These are phyloP conservation scores for Metschnikowia henanensis DNA, from an alignment of 805 yeast genomes.

Conservation along the genomic window DNA sequence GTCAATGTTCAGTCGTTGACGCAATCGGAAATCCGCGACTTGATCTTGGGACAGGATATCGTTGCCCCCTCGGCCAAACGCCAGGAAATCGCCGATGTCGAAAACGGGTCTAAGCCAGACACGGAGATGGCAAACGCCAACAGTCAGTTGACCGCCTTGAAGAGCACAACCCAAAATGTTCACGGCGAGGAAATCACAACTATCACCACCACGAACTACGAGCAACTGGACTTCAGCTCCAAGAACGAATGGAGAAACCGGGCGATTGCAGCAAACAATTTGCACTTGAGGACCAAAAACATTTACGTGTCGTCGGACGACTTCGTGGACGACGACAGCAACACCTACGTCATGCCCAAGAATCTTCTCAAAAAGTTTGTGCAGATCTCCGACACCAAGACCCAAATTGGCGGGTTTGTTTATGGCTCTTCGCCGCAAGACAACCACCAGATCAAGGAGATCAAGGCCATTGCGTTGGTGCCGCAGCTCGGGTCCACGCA, in stretches of 20 bases:
- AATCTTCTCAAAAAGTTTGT: conserved; percentile 76
- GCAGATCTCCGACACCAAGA: conserved; percentile 75
- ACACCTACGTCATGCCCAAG: conserved; percentile 79
- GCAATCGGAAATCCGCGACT: conserved; percentile 89
- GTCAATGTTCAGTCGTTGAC: conserved; percentile 87
- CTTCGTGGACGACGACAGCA: conserved; percentile 42
- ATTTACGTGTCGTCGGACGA: conserved; percentile 73
- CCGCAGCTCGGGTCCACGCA: conserved; percentile 85
- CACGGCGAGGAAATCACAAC: conserved; percentile 97
- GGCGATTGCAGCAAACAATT: conserved; percentile 74
- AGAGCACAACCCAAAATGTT: conserved; percentile 81
- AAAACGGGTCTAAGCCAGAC: conserved; percentile 41
- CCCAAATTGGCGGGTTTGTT: conserved; percentile 78
- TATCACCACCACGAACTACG: conserved; percentile 88
- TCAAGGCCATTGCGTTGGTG: conserved; percentile 69
- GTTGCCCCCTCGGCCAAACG: conserved; percentile 86
- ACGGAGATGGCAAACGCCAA: conserved; percentile 33
- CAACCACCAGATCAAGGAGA: conserved; percentile 72
- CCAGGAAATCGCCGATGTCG: conserved; percentile 80
- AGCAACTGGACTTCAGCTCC: conserved; percentile 79
- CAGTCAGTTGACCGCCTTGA: conserved; percentile 67
- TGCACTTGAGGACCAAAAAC: conserved; percentile 69
- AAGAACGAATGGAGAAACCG: conserved; percentile 89
- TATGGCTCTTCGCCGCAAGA: conserved; percentile 81
- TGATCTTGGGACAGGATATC: conserved; percentile 92